A percentile compares a stretch with the other conserved stretches of the same genome.
phyloP scores from a whole-genome alignment of 192 early-diverging fungal genomes.

The Fimicolochytrium jonesii region DNA sequence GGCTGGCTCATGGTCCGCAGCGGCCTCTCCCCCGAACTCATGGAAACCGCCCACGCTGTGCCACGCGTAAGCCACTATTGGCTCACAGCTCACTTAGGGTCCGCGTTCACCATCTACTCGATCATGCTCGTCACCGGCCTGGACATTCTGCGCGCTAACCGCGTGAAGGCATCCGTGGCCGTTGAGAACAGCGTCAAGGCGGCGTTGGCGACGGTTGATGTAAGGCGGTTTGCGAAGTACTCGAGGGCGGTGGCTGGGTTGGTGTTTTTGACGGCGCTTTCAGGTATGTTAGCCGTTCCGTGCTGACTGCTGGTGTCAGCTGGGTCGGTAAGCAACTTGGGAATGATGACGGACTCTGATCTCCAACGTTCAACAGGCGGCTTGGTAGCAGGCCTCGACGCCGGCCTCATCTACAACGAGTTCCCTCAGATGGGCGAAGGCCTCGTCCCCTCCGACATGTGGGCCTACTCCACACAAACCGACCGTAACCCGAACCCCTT shows the following conservation, averaged over 20 bases:
- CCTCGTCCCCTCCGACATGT: slow-evolving; percentile 66
- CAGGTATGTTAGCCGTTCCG: slow-evolving; percentile 27
- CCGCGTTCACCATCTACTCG: slow-evolving; percentile 84
- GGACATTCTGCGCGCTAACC: slow-evolving; percentile 60
- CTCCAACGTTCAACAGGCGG: slow-evolving; percentile 55
- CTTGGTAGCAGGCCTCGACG: slow-evolving; percentile 94
- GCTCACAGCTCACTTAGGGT: slow-evolving; percentile 82
- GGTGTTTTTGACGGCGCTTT: slow-evolving; percentile 81
- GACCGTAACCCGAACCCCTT: slow-evolving; percentile 47
- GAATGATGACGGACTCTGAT: too few species aligned
- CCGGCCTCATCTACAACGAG: slow-evolving; percentile 95
- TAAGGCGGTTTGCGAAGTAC: slow-evolving; percentile 36
- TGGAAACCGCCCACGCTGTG: slow-evolving; percentile 70
- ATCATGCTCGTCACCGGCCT: slow-evolving; percentile 74
- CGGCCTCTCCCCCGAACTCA: slow-evolving; percentile 77
- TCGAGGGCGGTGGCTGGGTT: slow-evolving; percentile 63
- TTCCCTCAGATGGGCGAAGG: slow-evolving; percentile 91
- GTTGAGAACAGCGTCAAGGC: not conserved
- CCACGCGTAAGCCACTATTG: slow-evolving; percentile 95
- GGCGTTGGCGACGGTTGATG: not conserved
- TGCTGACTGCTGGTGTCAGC: too few species aligned
- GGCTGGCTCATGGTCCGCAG: slow-evolving; percentile 99
- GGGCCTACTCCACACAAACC: slow-evolving; percentile 46
- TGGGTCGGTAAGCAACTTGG: too few species aligned
- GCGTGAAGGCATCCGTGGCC: slow-evolving; percentile 26